These are phyloP conservation scores for Ustilago shanxiensis DNA, from an alignment of 1,284 basidiomycete genomes.

Conservation along the genomic window DNA sequence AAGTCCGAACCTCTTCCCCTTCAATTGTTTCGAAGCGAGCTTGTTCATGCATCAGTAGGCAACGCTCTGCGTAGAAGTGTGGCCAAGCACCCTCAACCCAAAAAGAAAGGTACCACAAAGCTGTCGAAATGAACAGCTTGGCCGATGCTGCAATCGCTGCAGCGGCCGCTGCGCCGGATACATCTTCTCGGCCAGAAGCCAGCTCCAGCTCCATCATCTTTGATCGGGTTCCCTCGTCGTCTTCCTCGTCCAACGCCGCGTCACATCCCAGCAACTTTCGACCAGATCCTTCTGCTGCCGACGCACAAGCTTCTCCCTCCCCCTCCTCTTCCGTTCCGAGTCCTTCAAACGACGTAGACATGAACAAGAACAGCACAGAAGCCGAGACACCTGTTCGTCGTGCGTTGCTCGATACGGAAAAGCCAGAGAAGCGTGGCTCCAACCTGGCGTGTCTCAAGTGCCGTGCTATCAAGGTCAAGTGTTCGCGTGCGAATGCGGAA, in stretches of 20 bases:
- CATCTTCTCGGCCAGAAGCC: constrained; percentile 16
- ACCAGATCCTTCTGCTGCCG: constrained; percentile 7
- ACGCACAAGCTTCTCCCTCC: constrained; percentile 2
- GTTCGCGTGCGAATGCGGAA: constrained; percentile 37
- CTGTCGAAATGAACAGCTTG: constrained; percentile 41
- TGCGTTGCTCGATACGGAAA: constrained; percentile 46
- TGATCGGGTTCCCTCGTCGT: constrained; percentile 12
- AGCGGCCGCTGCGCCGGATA: constrained; percentile 16
- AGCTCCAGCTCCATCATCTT: constrained; percentile 8
- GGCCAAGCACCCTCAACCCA: not conserved
- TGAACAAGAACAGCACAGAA: constrained; percentile 20
- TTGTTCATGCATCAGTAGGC: not conserved
- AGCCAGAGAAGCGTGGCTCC: constrained; percentile 52
- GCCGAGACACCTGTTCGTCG: constrained; percentile 35
- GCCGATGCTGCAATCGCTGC: constrained; percentile 40
- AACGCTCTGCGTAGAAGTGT: not conserved
- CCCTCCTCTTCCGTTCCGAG: constrained; percentile 18
- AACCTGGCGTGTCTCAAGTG: constrained; percentile 55
- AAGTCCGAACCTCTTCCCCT: not conserved
- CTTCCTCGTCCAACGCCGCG: constrained; percentile 11
- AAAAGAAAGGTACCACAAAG: not conserved
- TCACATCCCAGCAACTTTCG: not conserved
- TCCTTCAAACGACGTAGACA: constrained; percentile 19
- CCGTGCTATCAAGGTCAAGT: constrained; percentile 53
- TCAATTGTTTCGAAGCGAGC: not conserved